A percentile compares a stretch with the other conserved stretches of the same genome.
phyloP scores from a whole-genome alignment of 495 filamentous ascomycete genomes.

The Chaetomium cochliodes region DNA sequence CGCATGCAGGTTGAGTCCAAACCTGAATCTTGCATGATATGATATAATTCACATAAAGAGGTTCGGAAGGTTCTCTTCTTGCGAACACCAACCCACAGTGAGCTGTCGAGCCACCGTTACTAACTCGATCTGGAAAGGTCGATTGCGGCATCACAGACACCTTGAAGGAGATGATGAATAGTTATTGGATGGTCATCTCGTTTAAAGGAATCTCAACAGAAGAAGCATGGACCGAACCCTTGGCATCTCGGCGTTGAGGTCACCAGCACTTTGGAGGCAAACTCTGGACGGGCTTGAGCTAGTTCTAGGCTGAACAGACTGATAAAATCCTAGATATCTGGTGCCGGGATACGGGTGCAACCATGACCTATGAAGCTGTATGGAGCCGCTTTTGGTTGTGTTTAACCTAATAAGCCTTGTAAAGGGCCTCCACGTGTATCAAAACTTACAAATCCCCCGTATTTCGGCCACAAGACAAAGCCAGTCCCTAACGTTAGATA shows the following conservation, averaged over 20 bases:
- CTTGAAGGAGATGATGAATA: too few species aligned
- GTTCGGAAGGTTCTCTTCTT: too few species aligned
- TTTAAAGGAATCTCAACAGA: background rate
- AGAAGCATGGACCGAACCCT: background rate
- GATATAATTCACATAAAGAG: background rate
- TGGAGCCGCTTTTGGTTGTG: too few species aligned
- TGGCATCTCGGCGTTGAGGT: constrained; percentile 5
- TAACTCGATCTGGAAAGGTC: background rate
- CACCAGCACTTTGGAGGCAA: too few species aligned
- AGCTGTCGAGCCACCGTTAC: background rate
- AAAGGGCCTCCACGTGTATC: background rate
- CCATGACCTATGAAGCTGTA: too few species aligned
- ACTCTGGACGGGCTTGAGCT: too few species aligned
- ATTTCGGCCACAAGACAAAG: background rate
- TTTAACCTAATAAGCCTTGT: too few species aligned
- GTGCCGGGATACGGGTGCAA: too few species aligned
- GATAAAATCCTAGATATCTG: too few species aligned
- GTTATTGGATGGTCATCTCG: too few species aligned
- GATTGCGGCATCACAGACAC: background rate
- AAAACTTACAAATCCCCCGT: background rate
- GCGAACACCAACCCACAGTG: too few species aligned
- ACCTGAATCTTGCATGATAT: background rate
- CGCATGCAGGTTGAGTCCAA: background rate
- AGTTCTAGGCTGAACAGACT: too few species aligned
- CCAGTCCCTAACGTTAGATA: background rate